Percentiles rank a stretch among this genome's conserved stretches.
These are phyloP conservation scores for Phaseolus lunatus DNA, from an alignment of 306 rosid species.

Conservation along the genomic window DNA sequence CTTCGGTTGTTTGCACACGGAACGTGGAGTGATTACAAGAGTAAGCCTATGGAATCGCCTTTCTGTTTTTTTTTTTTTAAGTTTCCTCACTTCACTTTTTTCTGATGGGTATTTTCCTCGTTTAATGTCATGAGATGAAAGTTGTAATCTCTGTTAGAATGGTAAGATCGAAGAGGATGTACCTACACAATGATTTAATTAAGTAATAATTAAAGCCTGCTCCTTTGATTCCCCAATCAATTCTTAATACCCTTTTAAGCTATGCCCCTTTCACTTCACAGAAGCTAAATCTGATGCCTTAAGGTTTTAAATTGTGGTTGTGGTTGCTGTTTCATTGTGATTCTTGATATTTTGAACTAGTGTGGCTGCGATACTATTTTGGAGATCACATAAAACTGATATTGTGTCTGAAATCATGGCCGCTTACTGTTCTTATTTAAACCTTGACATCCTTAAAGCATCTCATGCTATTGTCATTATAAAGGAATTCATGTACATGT, in stretches of 20 bases:
- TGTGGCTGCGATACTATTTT: not conserved
- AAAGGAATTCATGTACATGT: not conserved
- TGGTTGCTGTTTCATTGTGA: not conserved
- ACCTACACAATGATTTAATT: not conserved
- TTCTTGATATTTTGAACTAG: not conserved
- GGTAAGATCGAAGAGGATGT: not conserved
- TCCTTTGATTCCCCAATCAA: not conserved
- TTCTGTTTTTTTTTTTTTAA: not conserved
- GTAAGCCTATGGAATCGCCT: conserved; percentile 54
- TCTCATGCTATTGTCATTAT: not conserved
- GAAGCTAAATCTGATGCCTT: not conserved
- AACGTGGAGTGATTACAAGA: conserved; percentile 94
- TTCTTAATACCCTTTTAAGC: not conserved
- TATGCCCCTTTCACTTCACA: not conserved
- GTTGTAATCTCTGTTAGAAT: not conserved
- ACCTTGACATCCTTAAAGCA: not conserved
- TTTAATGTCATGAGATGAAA: not conserved
- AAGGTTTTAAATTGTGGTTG: not conserved
- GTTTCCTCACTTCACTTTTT: not conserved
- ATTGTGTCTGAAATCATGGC: not conserved
- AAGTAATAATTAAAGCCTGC: not conserved
- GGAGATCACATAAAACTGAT: not conserved
- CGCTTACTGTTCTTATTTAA: not conserved
- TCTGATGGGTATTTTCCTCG: not conserved
- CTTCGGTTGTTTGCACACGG: conserved; percentile 92